Conservation (phyloP, 148 eudicot species). For the Vaccinium macrocarpon region DNA sequence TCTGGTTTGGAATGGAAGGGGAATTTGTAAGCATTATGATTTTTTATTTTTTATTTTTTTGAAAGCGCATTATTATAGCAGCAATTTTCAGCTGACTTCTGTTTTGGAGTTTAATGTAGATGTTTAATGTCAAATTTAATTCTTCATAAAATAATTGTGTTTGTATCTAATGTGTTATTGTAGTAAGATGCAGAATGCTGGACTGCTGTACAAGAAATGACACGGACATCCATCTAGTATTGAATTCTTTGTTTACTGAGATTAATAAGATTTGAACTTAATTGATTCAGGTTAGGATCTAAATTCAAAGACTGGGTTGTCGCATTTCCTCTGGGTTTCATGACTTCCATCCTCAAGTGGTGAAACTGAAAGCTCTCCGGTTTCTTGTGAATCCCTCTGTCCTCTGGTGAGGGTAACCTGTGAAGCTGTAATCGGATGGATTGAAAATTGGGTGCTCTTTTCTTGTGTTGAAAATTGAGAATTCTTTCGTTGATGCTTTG, state of each 20-base stretch:
- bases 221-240: neutral
- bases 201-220: neutral
- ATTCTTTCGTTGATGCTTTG: conserved; percentile 28
- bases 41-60: neutral
- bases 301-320: conserved; percentile 43
- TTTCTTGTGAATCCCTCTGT: conserved; percentile 25
- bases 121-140: neutral
- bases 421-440: conserved; percentile 33
- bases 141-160: too few relatives aligned
- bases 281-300: conserved; percentile 25
- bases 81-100: neutral
- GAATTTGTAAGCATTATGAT: neutral
- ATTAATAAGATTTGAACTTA: conserved; percentile 21
- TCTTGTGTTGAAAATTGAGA: conserved; percentile 29
- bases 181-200: neutral
- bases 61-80: too few relatives aligned
- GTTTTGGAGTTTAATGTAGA: neutral
- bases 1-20: neutral
- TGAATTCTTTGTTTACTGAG: neutral
- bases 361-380: conserved; percentile 28
- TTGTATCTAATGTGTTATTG: neutral
- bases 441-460: conserved; percentile 41
- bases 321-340: conserved; percentile 29
- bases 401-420: conserved; percentile 55
- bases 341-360: conserved; percentile 18